Base-by-base conservation (phyloP, 1,284 basidiomycete genomes). In the Ceratobasidium papillatum region DNA sequence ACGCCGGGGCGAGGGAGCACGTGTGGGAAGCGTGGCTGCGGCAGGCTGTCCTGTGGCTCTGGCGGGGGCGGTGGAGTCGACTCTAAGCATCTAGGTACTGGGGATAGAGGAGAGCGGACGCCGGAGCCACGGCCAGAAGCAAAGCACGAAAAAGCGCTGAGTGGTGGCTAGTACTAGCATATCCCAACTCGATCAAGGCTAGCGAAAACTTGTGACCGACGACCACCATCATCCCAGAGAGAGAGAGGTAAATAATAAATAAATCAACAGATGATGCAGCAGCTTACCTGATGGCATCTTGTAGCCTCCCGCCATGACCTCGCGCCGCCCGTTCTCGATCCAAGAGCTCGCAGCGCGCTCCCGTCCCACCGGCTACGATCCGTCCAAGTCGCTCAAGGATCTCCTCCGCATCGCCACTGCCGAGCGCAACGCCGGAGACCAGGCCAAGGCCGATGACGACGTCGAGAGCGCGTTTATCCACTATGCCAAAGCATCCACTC, bases 401-500 rank as follows among this genome's bases (percentile, higher is more conserved):
- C 77, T 78, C 45, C 80, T 77, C 30, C 84, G 85, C 74, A 80
- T 78, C 75, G 81, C 79, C 62, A 80, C 75, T 19, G 81, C 76
- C 72, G 81, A 82, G 77, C 79, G 82, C 74, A 80, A 82, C 76
- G 77, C 79, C 59, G 82, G 80, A 49, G 79, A 78, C 64, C 83
- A 83, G 32, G 87, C 84, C 22, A 85, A 85, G 75, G 79, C 80
- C 38, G 82, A 81, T 69, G 84, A 84, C 0, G 86, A 90, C 78
- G 82, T 87, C 43, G 89, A 90, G 79, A 82, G 79, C 65, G 88
- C 87, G 0, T 90, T 90, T 79, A 82, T 90, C 8, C 83, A 86
- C 75, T 87, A 85, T 76, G 90, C 89, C 3, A 85, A 84, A 77
- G 88, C 89, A 17, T 89, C 89, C 3, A 89, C 88, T 1, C 83